A percentile compares a stretch with the other conserved stretches of the same genome.
Evolutionary conservation across 2,329 filamentous ascomycete species (phyloP).

Genomic region (Botrytis squamosa): DNA sequence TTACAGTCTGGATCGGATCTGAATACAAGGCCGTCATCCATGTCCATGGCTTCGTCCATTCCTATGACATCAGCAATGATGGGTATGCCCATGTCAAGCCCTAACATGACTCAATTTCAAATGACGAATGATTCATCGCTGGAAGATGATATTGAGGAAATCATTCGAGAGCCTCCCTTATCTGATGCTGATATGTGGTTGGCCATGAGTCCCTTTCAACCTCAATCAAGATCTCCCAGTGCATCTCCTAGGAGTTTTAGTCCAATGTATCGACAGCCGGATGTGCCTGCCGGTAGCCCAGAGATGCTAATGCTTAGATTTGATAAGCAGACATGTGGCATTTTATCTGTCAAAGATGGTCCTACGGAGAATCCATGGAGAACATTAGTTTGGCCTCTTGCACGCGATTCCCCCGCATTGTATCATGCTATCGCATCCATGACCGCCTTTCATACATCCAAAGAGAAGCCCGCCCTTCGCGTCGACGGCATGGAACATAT

Average conservation of each 20-base stretch:
- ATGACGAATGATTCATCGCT: slow-evolving; percentile 34
- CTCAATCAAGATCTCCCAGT: slow-evolving; percentile 29
- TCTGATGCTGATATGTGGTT: slow-evolving; percentile 35
- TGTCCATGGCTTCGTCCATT: slow-evolving; percentile 1
- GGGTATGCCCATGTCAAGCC: slow-evolving; percentile 23
- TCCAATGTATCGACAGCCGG: slow-evolving; percentile 47
- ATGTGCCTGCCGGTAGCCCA: slow-evolving; percentile 51
- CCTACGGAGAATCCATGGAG: slow-evolving; percentile 70
- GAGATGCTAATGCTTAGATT: slow-evolving; percentile 64
- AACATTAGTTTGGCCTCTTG: slow-evolving; percentile 67
- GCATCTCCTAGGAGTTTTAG: slow-evolving; percentile 29
- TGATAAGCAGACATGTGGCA: slow-evolving; percentile 65
- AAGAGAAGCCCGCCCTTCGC: slow-evolving; percentile 55
- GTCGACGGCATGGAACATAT: slow-evolving; percentile 68
- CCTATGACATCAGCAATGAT: slow-evolving; percentile 28
- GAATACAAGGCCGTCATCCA: slow-evolving; percentile 38
- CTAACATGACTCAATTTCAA: slow-evolving; percentile 32
- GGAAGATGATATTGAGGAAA: slow-evolving; percentile 55
- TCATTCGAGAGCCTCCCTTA: slow-evolving; percentile 44
- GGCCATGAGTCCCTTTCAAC: slow-evolving; percentile 30
- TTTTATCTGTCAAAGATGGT: slow-evolving; percentile 69
- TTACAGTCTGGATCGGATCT: slow-evolving; percentile 50
- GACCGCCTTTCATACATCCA: slow-evolving; percentile 66
- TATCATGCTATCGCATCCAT: slow-evolving; percentile 68
- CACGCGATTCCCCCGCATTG: slow-evolving; percentile 61